Base-by-base conservation (phyloP, 176 grass and related monocot genomes). In the Melocanna baccifera region DNA sequence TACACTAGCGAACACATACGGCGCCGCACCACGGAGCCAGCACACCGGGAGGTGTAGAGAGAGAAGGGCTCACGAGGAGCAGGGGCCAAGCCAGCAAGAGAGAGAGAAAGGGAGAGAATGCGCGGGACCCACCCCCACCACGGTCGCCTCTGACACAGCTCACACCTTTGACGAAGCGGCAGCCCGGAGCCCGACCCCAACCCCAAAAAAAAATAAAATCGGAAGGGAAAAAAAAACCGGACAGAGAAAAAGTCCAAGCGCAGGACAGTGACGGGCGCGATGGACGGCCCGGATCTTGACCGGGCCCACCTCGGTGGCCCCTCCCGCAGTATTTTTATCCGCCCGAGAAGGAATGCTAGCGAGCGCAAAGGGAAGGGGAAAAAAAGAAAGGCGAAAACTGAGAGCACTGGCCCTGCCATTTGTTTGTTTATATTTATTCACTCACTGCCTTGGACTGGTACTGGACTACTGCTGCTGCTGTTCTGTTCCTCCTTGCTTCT, bases 161-260 rank as follows among this genome's bases (percentile, higher is more conserved):
- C 84, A 84, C 84, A 79, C 85, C 89, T 91, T 84, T 80, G 89
- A 91, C 85, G 89, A 87, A 87, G 75, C 89, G 75, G 79, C 69
- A 69, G 41, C 79, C 74, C 80, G 71, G 56, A 78, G 62, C 4
- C 45, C 52, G 37, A 14, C 46, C 73, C 56, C 73, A 81, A 75
- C 10, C 1, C 28, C 12, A 8, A 0, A 16, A 14, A 25, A 6
- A 47, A 18, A 14, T 61, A 83, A 79, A 61, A 55, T 3, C 61
- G 1, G 30, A 7, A 3, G 46, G 45, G 2, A 41, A 71, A 71
- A 71, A 72, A 32, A 23, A 3, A 7, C 10, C 12, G 18, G 88
- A 64, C 83, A 67, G 8, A 64, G 61, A 73, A 87, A 90, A 87
- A 87, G 84, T 83, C 84, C 80, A 69, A 84, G 52, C 9, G 84